phyloP scores from a whole-genome alignment of 495 filamentous ascomycete species.

The Aspergillus wentii region DNA sequence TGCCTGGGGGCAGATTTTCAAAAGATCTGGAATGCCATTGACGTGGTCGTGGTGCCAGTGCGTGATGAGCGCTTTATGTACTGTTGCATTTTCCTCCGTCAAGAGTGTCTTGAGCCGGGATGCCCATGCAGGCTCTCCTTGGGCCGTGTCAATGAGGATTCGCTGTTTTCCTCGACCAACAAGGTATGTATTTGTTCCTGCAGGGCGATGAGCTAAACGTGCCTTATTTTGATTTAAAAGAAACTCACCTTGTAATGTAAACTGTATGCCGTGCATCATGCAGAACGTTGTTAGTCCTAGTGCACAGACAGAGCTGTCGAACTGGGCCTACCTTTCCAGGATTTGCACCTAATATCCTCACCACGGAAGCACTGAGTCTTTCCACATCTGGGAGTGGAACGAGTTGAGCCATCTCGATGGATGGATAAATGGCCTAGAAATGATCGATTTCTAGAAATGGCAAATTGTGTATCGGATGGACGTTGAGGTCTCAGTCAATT shows the following conservation, averaged over 20 bases:
- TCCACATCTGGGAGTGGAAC: constrained; percentile 58
- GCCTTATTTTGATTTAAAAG: neutral
- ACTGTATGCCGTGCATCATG: constrained; percentile 25
- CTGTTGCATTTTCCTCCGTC: constrained; percentile 55
- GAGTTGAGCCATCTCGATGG: no score
- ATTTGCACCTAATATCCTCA: constrained; percentile 77
- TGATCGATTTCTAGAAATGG: no score
- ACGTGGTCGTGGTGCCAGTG: constrained; percentile 91
- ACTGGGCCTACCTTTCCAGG: constrained; percentile 59
- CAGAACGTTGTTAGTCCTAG: neutral
- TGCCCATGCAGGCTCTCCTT: constrained; percentile 60
- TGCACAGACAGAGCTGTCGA: neutral
- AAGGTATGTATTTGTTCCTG: constrained; percentile 84
- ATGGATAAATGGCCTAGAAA: no score
- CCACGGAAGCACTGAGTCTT: constrained; percentile 58
- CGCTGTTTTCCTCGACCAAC: constrained; percentile 63
- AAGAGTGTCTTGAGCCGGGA: constrained; percentile 57
- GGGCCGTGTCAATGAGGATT: constrained; percentile 76
- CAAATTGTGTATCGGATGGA: no score
- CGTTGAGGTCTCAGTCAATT: no score
- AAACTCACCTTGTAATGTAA: constrained; percentile 47
- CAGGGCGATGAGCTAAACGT: constrained; percentile 1
- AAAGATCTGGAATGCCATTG: constrained; percentile 65
- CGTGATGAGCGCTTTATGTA: constrained; percentile 67
- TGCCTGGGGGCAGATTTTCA: constrained; percentile 52